Percentiles rank a stretch among this genome's conserved stretches.
Evolutionary conservation across 169 alveolate genomes (phyloP).

Genomic region (Plasmodium billcollinsi): DNA sequence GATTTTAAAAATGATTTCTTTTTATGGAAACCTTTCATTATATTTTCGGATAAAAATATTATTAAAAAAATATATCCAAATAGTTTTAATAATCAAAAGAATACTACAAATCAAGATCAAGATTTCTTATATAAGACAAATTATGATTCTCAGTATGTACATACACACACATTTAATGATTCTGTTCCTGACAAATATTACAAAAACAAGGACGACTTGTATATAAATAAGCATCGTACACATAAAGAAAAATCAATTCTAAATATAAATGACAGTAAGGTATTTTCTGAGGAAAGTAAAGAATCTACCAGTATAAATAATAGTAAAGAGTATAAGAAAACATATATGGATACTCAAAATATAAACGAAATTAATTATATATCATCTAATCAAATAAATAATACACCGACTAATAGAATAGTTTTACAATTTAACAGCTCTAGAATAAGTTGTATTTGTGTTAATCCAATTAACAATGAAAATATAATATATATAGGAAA

Average conservation of each 20-base stretch:
- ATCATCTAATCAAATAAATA: not conserved
- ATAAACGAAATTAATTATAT: not conserved
- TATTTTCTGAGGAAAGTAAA: too few species aligned
- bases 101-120: too few species aligned
- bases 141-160: too few species aligned
- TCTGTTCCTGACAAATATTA: too few species aligned
- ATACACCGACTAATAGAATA: not conserved
- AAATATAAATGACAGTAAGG: too few species aligned
- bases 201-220: too few species aligned
- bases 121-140: too few species aligned
- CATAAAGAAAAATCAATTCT: too few species aligned
- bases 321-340: not conserved
- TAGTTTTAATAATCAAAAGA: constrained; percentile 16
- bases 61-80: constrained; percentile 56
- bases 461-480: constrained; percentile 19
- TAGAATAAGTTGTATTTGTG: constrained; percentile 42
- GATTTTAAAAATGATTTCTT: constrained; percentile 60
- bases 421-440: constrained; percentile 56
- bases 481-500: constrained; percentile 61
- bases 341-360: not conserved
- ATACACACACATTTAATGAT: too few species aligned
- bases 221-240: too few species aligned
- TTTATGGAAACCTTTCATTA: constrained; percentile 68
- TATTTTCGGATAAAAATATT: constrained; percentile 47
- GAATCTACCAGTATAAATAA: not conserved